A percentile compares a stretch with the other conserved stretches of the same genome.
These are phyloP conservation scores for Phyllostachys edulis DNA, from an alignment of 176 grass and related monocot species.

Conservation along the genomic window DNA sequence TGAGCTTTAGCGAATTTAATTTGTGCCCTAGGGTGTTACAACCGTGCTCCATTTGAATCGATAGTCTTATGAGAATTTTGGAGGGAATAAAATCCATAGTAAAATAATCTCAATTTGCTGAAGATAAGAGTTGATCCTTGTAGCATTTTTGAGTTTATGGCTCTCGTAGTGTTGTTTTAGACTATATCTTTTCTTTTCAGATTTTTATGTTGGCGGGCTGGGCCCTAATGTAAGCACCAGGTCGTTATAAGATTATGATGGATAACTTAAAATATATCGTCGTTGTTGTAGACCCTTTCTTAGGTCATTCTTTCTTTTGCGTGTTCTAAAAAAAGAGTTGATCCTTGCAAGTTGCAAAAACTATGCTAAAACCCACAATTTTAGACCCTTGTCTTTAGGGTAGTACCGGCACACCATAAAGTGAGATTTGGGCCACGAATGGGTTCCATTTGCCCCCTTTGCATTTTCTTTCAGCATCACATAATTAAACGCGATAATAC, in stretches of 20 bases:
- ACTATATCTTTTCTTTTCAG: no score
- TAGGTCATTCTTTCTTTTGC: no score
- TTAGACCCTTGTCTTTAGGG: neutral
- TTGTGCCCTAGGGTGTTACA: neutral
- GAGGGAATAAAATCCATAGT: neutral
- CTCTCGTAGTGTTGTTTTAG: no score
- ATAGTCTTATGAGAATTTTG: neutral
- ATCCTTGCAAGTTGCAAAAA: neutral
- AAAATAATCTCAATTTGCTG: neutral
- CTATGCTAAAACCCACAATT: neutral
- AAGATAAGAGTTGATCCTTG: neutral
- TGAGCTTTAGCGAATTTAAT: neutral
- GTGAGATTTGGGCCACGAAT: neutral
- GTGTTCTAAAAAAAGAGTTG: neutral
- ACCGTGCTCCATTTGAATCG: neutral
- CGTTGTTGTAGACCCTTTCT: no score
- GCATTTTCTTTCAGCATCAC: neutral
- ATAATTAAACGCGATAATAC: neutral
- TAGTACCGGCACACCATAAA: constrained; percentile 14
- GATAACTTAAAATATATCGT: no score
- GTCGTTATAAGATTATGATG: no score
- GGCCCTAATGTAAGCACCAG: no score
- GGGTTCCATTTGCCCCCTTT: neutral
- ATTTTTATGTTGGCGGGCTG: no score
- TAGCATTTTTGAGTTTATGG: neutral